Conservation (phyloP, 1,284 basidiomycete species). For the Trametes polyzona region DNA sequence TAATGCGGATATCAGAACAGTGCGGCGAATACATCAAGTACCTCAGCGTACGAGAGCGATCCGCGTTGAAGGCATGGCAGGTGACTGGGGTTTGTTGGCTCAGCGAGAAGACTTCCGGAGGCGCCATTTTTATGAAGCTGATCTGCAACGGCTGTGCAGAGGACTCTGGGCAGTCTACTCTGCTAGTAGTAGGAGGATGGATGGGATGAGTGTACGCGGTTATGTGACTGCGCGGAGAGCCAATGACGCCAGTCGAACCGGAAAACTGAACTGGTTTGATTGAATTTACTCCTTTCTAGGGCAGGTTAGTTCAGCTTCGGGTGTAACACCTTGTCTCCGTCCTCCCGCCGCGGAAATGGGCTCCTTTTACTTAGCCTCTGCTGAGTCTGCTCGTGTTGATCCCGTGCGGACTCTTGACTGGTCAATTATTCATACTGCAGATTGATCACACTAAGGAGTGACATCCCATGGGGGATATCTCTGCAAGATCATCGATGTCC, state of each 20-base stretch:
- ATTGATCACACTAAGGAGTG: no score
- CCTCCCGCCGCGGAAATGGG: no score
- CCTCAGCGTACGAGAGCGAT: slow-evolving; percentile 74
- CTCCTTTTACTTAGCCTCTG: no score
- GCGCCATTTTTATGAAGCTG: slow-evolving; percentile 54
- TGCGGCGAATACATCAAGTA: background rate
- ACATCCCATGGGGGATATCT: no score
- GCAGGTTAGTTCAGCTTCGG: no score
- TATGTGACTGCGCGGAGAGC: background rate
- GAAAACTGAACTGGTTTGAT: background rate
- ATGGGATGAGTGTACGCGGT: background rate
- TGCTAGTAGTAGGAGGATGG: slow-evolving; percentile 40
- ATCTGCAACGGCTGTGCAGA: slow-evolving; percentile 45
- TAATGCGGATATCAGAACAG: slow-evolving; percentile 36
- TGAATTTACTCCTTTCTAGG: no score
- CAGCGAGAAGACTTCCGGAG: slow-evolving; percentile 79
- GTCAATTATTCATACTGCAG: no score
- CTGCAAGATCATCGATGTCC: no score
- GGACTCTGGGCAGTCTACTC: slow-evolving; percentile 80
- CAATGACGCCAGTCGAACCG: background rate
- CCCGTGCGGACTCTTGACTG: no score
- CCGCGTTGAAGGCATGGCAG: slow-evolving; percentile 91
- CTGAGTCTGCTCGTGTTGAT: no score
- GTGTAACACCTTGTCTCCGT: no score
- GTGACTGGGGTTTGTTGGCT: slow-evolving; percentile 81